These are phyloP conservation scores for Geotrichum macrosporum DNA, from an alignment of 1,139 yeast species.

Conservation along the genomic window DNA sequence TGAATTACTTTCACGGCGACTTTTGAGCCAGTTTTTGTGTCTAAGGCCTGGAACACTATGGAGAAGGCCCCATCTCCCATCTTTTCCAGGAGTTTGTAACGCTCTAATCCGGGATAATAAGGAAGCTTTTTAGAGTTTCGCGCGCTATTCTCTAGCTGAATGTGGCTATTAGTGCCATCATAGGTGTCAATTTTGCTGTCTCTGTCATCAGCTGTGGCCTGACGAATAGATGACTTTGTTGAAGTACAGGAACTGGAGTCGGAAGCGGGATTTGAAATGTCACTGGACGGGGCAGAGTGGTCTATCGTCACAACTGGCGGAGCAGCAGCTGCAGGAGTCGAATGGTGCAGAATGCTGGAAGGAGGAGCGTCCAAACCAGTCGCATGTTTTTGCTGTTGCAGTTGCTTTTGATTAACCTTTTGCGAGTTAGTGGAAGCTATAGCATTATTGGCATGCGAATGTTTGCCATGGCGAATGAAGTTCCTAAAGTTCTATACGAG, in stretches of 20 bases:
- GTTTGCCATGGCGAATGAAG: constrained; percentile 79
- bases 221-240: too few relatives aligned
- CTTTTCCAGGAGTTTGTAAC: constrained; percentile 45
- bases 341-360: background rate
- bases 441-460: constrained; percentile 43
- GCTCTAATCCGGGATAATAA: constrained; percentile 48
- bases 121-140: constrained; percentile 41
- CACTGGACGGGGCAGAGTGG: constrained; percentile 7
- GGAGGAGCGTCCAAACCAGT: constrained; percentile 7
- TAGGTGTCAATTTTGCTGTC: constrained; percentile 42
- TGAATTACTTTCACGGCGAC: constrained; percentile 86
- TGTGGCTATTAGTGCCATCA: constrained; percentile 52
- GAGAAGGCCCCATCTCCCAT: constrained; percentile 81
- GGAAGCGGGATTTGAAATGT: too few relatives aligned
- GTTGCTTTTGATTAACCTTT: too few relatives aligned
- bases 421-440: too few relatives aligned
- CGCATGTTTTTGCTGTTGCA: too few relatives aligned
- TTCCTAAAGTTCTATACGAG: constrained; percentile 70
- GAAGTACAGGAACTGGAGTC: too few relatives aligned
- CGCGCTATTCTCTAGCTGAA: constrained; percentile 59
- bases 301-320: constrained; percentile 18
- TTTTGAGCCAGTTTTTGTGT: constrained; percentile 43
- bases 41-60: constrained; percentile 69
- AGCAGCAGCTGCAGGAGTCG: constrained; percentile 5
- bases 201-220: too few relatives aligned